Evolutionary conservation across 2,329 filamentous ascomycete species (phyloP), one percentile per base, ranked within the genome.

Genomic region (Iodosphaeria phyllophila): DNA sequence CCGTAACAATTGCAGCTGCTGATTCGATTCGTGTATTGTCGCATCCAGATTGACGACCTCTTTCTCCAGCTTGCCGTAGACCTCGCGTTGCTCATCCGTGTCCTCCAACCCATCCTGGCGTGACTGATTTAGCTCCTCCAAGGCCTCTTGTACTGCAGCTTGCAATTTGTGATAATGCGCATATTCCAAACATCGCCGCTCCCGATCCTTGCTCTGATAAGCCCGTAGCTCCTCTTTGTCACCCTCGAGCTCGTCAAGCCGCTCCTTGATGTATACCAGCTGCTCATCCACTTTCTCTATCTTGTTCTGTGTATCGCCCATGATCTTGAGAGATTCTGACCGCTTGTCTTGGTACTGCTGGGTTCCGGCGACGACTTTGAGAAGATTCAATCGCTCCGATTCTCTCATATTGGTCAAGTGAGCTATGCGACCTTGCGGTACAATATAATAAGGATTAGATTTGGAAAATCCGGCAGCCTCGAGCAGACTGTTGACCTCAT

Each of bases 371-470:
- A 98, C 89, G 44, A 95, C 89, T 51, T 98, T 98, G 32, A 98
- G 55, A 30, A 98, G 58, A 36, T 77, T 84, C 33, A 98, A 54
- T 26, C 89, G 70, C 47, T 93, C 84, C 1, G 74, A 72, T 47
- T 98, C 89, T 50, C 93, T 93, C 89, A 98, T 98, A 47, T 95
- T 98, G 22, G 89, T 98, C 43, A 98, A 60, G 13, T 82, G 75
- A 0, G 89, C 95, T 31, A 98, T 84, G 43, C 89, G 82, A 27
- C 89, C 89, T 48, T 98, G 89, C 0, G 91, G 89, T 2, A 98
- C 91, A 40, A 98, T 98, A 49, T 98, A 98, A 60, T 95, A 98
- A 14, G 89, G 89, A 47, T 98, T 98, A 29, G 84, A 92, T 36
- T 83, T 73, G 32, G 86, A 95, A 51, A 98, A 95, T 12, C 89